Base-by-base conservation (phyloP, 257 asterid genomes). In the Fraxinus quadrangulata region DNA sequence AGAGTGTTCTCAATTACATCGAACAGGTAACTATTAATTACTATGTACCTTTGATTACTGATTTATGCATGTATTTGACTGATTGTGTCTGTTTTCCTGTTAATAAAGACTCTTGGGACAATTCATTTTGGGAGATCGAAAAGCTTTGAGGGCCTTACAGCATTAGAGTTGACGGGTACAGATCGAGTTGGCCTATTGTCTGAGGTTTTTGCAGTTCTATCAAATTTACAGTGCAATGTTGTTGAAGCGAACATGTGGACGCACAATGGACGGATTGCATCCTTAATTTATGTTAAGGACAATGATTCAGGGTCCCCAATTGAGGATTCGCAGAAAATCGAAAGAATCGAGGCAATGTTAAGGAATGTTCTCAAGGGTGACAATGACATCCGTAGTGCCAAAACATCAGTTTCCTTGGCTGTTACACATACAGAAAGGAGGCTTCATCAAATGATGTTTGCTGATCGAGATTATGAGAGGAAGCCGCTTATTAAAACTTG, bases 371-470 rank as follows among this genome's bases (percentile, higher is more conserved):
- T 96, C 21, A 96, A 91, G 81, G 99, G 98, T 26, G 96, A 92
- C 69, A 89, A 92, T 67, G 97, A 92, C 59, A 89, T 92, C 6
- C 83, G 92, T 36, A 92, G 97, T 45, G 99, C 99, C 0, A 92
- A 85, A 40, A 96, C 92, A 1, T 82, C 91, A 0, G 90, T 96
- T 3, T 90, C 97, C 3, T 73, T 89, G 83, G 94, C 85, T n/a
- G 92, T 84, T 4, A 93, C 97, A 0, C 98, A 93, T 61, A 91
- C 94, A 0, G 99, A 96, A 81, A 89, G 99, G 75, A 87, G 99
- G 88, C 99, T 96, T 80, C 99, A 96, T 75, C 99, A 96, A 82
- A 85, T 96, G 97, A 96, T 96, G 99, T 93, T 90, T 75, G 94
- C 92, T 0, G 99, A 96, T 74, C 84, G 98, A 21, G 99, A 96